phyloP scores from a whole-genome alignment of 108 stramenopile genomes.

The Skeletonema marinoi region DNA sequence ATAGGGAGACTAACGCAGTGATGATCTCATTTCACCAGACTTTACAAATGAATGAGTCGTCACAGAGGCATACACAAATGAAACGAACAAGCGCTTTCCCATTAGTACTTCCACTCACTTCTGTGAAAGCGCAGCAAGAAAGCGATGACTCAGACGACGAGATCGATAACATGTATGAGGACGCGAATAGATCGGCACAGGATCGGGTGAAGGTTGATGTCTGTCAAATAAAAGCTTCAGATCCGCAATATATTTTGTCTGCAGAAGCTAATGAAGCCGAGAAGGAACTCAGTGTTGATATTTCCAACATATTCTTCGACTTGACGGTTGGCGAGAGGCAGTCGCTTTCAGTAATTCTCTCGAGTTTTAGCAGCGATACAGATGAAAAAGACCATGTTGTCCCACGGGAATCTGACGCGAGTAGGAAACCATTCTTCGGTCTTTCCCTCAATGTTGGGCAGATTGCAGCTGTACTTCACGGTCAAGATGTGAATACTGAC shows the following conservation, averaged over 20 bases:
- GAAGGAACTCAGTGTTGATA: slow-evolving; percentile 36
- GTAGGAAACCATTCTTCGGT: slow-evolving; percentile 2
- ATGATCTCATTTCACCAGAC: not conserved
- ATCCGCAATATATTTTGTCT: slow-evolving; percentile 69
- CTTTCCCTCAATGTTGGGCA: slow-evolving; percentile 49
- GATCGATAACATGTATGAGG: slow-evolving; percentile 31
- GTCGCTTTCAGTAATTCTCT: slow-evolving; percentile 22
- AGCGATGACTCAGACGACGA: slow-evolving; percentile 64
- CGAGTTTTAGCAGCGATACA: not conserved
- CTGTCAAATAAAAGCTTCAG: slow-evolving; percentile 39
- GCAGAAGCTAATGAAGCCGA: slow-evolving; percentile 57
- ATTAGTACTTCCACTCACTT: slow-evolving; percentile 65
- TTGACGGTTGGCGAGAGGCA: slow-evolving; percentile 53
- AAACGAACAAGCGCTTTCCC: slow-evolving; percentile 52
- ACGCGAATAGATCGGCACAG: not conserved
- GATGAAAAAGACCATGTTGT: slow-evolving; percentile 3
- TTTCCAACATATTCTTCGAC: slow-evolving; percentile 65
- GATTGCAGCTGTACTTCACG: slow-evolving; percentile 39
- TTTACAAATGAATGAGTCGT: not conserved
- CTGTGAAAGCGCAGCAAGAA: slow-evolving; percentile 77
- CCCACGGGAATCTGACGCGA: not conserved
- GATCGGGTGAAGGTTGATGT: not conserved
- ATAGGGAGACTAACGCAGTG: slow-evolving; percentile 16
- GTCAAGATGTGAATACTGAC: slow-evolving; percentile 6
- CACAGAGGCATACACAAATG: not conserved